Conservation (phyloP, 1,139 yeast species). For the Suhomyces ambrosiae region DNA sequence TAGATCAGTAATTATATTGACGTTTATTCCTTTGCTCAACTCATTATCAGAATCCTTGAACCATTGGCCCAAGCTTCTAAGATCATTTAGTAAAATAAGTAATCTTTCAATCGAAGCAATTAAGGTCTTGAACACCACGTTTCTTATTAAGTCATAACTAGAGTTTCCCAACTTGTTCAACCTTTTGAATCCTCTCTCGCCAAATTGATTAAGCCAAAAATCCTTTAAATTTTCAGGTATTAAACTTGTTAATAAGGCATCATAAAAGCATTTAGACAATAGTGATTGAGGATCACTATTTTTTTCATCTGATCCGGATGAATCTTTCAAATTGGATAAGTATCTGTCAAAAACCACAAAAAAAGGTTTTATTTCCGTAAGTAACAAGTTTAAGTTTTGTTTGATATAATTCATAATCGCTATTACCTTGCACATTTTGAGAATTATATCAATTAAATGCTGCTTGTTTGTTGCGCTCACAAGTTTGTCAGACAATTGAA, state of each 20-base stretch:
- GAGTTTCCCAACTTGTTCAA: constrained; percentile 55
- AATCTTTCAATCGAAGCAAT: constrained; percentile 62
- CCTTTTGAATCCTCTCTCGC: constrained; percentile 67
- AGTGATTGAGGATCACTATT: constrained; percentile 6
- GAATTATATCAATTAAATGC: constrained; percentile 26
- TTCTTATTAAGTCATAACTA: constrained; percentile 51
- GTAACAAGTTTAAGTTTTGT: constrained; percentile 39
- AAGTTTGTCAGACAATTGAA: constrained; percentile 19
- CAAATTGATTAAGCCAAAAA: constrained; percentile 54
- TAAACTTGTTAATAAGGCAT: constrained; percentile 58
- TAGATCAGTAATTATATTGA: constrained; percentile 27
- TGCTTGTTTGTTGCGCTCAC: constrained; percentile 12
- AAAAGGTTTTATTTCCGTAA: constrained; percentile 44
- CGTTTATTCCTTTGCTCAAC: constrained; percentile 30
- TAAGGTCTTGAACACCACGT: constrained; percentile 49
- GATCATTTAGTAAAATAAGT: constrained; percentile 49
- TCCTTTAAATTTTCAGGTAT: constrained; percentile 45
- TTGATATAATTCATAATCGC: constrained; percentile 35
- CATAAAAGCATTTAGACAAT: constrained; percentile 37
- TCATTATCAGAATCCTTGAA: constrained; percentile 21
- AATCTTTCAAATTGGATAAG: constrained; percentile 34
- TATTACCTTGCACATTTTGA: constrained; percentile 34
- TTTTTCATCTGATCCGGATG: constrained; percentile 12
- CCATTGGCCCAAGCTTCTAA: constrained; percentile 51
- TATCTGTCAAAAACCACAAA: constrained; percentile 42